Evolutionary conservation across 306 rosid species (phyloP).

Genomic region (Vigna reflexopilosa): DNA sequence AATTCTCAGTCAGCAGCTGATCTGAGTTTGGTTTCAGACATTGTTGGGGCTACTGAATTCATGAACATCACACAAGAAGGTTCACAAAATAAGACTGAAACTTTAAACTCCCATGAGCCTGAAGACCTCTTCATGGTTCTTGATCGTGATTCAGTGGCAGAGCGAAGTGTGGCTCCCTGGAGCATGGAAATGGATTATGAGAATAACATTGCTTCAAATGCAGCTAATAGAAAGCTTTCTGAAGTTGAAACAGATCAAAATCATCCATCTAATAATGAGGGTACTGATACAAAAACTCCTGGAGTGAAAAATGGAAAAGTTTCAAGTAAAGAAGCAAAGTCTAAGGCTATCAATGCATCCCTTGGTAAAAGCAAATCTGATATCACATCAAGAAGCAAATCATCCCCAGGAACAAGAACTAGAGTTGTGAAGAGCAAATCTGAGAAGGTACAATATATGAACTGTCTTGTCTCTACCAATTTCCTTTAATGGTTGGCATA

Average conservation of each 20-base stretch:
- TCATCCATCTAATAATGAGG: slow-evolving; percentile 42
- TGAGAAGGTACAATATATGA: slow-evolving; percentile 62
- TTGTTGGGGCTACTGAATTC: slow-evolving; percentile 63
- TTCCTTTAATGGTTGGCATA: slow-evolving; percentile 1
- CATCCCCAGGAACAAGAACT: slow-evolving; percentile 65
- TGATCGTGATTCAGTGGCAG: slow-evolving; percentile 72
- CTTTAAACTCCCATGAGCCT: slow-evolving; percentile 62
- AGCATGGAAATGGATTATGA: slow-evolving; percentile 87
- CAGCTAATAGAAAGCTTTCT: slow-evolving; percentile 54
- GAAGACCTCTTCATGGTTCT: slow-evolving; percentile 96
- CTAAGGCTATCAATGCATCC: slow-evolving; percentile 65
- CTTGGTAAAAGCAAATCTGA: slow-evolving; percentile 67
- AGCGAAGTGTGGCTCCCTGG: slow-evolving; percentile 68
- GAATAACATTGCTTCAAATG: slow-evolving; percentile 50
- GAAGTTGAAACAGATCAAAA: slow-evolving; percentile 51
- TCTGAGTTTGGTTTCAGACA: slow-evolving; percentile 67
- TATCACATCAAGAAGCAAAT: slow-evolving; percentile 59
- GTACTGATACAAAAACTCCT: slow-evolving; percentile 43
- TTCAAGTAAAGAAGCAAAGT: slow-evolving; percentile 63
- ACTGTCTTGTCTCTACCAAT: slow-evolving; percentile 34
- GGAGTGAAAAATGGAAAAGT: slow-evolving; percentile 61
- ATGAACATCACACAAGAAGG: slow-evolving; percentile 51
- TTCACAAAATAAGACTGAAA: slow-evolving; percentile 56
- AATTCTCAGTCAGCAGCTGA: slow-evolving; percentile 65
- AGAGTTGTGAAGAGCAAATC: slow-evolving; percentile 62